Percentiles rank a stretch among this genome's conserved stretches.
Conservation (phyloP, 2,329 filamentous ascomycete species). For the Cladosporium sp. region DNA sequence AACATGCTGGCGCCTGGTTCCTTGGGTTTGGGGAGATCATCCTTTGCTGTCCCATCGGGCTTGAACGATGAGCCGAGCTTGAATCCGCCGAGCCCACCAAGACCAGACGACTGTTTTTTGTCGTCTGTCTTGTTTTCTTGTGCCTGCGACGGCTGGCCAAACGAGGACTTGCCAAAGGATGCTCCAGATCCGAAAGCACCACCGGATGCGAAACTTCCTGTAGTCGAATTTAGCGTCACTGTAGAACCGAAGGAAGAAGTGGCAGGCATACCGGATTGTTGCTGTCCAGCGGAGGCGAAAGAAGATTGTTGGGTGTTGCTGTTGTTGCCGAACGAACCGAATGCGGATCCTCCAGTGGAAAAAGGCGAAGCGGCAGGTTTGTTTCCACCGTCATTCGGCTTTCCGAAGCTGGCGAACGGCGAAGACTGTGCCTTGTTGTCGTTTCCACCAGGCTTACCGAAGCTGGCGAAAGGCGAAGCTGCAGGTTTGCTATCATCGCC, state of each 20-base stretch:
- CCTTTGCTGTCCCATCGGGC: slow-evolving; percentile 57
- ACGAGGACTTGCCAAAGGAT: slow-evolving; percentile 22
- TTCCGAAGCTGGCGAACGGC: slow-evolving; percentile 29
- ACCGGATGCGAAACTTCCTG: slow-evolving; percentile 23
- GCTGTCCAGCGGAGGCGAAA: slow-evolving; percentile 17
- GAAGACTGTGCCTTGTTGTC: slow-evolving; percentile 17
- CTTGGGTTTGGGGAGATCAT: slow-evolving; percentile 52
- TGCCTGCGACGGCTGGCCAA: slow-evolving; percentile 27
- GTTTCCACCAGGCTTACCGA: slow-evolving; percentile 16
- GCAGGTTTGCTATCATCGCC: not conserved
- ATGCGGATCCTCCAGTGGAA: slow-evolving; percentile 6
- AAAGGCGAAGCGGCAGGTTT: slow-evolving; percentile 15
- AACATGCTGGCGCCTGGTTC: slow-evolving; percentile 28
- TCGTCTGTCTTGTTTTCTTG: slow-evolving; percentile 21
- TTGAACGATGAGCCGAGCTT: slow-evolving; percentile 66
- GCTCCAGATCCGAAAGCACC: slow-evolving; percentile 32
- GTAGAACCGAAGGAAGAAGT: slow-evolving; percentile 37
- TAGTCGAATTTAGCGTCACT: slow-evolving; percentile 35
- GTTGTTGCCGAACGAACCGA: slow-evolving; percentile 2
- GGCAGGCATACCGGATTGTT: slow-evolving; percentile 14
- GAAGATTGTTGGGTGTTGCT: slow-evolving; percentile 14
- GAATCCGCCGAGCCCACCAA: slow-evolving; percentile 49
- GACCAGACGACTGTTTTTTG: slow-evolving; percentile 19
- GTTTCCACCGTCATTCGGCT: slow-evolving; percentile 14
- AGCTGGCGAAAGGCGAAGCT: slow-evolving; percentile 30